A percentile compares a stretch with the other conserved stretches of the same genome.
Conservation (phyloP, 2,329 filamentous ascomycete species). For the Sarocladium strictum region DNA sequence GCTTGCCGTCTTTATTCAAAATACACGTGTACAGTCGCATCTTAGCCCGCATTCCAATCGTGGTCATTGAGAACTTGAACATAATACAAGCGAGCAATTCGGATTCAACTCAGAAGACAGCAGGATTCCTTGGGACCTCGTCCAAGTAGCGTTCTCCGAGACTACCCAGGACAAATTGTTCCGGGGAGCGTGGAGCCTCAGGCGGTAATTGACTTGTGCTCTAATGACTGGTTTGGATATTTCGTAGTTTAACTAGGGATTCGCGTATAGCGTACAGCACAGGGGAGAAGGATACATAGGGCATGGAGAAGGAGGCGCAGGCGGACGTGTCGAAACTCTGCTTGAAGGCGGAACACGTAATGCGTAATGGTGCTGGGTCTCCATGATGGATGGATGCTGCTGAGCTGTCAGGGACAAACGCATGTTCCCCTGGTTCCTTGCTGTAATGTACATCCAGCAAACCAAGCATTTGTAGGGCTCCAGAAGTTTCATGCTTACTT, state of each 20-base stretch:
- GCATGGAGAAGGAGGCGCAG: background rate
- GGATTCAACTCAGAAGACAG: too few relatives aligned
- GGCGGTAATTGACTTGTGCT: background rate
- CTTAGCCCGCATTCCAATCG: background rate
- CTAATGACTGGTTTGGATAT: background rate
- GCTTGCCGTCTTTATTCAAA: background rate
- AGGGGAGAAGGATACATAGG: background rate
- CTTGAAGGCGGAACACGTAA: constrained; percentile 6
- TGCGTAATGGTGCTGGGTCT: background rate
- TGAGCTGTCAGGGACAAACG: constrained; percentile 1
- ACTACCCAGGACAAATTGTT: background rate
- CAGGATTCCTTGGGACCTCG: background rate
- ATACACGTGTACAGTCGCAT: background rate
- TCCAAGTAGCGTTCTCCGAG: background rate
- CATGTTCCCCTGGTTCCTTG: background rate
- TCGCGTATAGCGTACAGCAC: background rate
- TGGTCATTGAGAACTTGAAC: background rate
- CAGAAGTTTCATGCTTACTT: background rate
- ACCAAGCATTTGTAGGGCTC: background rate
- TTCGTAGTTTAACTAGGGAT: background rate
- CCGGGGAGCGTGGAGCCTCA: constrained; percentile 2
- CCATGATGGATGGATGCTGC: background rate
- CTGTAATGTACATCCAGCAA: background rate
- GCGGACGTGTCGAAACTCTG: background rate
- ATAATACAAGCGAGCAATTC: too few relatives aligned